phyloP scores from a whole-genome alignment of 192 early-diverging fungal species.

The Bifiguratus adelaidae region DNA sequence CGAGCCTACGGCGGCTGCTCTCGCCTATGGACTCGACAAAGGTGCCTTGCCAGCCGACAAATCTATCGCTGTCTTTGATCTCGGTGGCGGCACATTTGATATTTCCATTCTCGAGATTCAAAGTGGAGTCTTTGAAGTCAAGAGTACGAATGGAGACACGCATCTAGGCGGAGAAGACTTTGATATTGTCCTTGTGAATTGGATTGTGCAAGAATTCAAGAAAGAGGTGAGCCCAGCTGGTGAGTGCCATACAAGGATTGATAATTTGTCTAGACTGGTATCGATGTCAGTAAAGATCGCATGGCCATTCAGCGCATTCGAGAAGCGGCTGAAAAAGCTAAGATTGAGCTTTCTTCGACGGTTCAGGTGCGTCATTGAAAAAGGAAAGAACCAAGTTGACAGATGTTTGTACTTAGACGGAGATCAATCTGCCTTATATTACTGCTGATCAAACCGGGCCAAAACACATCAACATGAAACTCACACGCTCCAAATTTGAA shows the following conservation, averaged over 20 bases:
- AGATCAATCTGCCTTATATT: slow-evolving; percentile 95
- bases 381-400: neutral
- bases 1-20: slow-evolving; percentile 78
- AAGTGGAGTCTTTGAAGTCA: slow-evolving; percentile 86
- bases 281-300: slow-evolving; percentile 73
- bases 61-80: slow-evolving; percentile 78
- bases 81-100: slow-evolving; percentile 91
- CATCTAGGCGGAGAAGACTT: slow-evolving; percentile 50
- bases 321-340: slow-evolving; percentile 88
- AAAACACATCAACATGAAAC: slow-evolving; percentile 92
- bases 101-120: slow-evolving; percentile 85
- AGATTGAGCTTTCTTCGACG: slow-evolving; percentile 85
- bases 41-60: slow-evolving; percentile 46
- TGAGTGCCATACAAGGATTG: neutral
- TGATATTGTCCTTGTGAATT: slow-evolving; percentile 46
- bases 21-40: slow-evolving; percentile 72
- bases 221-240: slow-evolving; percentile 37
- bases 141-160: slow-evolving; percentile 85
- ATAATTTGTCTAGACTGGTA: slow-evolving; percentile 25
- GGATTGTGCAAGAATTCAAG: slow-evolving; percentile 76
- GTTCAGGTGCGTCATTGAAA: slow-evolving; percentile 46
- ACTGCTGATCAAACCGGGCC: slow-evolving; percentile 80
- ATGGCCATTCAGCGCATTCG: slow-evolving; percentile 87
- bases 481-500: slow-evolving; percentile 80
- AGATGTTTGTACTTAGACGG: slow-evolving; percentile 52